These are phyloP conservation scores for Punica granatum DNA, from an alignment of 345 rosid species.

Conservation along the genomic window DNA sequence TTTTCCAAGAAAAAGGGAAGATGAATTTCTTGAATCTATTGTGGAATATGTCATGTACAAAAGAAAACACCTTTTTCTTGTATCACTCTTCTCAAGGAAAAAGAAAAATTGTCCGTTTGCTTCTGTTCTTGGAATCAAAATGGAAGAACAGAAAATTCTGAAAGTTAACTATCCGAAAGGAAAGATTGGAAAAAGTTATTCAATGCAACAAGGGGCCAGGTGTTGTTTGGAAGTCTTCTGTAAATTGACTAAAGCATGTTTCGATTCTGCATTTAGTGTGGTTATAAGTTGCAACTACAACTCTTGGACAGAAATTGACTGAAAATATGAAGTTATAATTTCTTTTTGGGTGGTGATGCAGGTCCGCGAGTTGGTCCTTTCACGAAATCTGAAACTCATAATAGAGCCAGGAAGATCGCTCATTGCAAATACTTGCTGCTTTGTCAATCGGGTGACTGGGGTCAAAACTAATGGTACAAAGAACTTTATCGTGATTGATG, in stretches of 20 bases:
- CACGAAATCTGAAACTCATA: slow-evolving; percentile 67
- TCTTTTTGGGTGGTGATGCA: slow-evolving; percentile 16
- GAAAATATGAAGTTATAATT: not conserved
- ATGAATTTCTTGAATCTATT: not conserved
- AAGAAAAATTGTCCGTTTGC: not conserved
- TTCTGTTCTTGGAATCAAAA: not conserved
- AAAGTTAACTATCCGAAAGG: not conserved
- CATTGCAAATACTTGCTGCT: slow-evolving; percentile 93
- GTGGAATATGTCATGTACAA: not conserved
- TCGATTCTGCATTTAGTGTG: not conserved
- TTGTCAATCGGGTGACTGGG: slow-evolving; percentile 86
- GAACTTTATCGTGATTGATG: slow-evolving; percentile 85
- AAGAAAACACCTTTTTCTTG: no score
- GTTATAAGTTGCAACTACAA: not conserved
- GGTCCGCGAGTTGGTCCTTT: slow-evolving; percentile 86
- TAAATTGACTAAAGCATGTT: not conserved
- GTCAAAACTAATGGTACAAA: slow-evolving; percentile 95
- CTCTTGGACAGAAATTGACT: not conserved
- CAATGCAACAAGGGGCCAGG: not conserved
- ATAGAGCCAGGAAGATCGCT: slow-evolving; percentile 97
- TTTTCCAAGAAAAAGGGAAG: not conserved
- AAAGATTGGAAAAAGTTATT: not conserved
- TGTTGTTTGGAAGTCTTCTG: not conserved
- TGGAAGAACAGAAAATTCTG: not conserved
- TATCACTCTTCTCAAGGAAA: not conserved